Evolutionary conservation across 257 asterid genomes (phyloP), one percentile per base, ranked within the genome.

Genomic region (Lavandula angustifolia): DNA sequence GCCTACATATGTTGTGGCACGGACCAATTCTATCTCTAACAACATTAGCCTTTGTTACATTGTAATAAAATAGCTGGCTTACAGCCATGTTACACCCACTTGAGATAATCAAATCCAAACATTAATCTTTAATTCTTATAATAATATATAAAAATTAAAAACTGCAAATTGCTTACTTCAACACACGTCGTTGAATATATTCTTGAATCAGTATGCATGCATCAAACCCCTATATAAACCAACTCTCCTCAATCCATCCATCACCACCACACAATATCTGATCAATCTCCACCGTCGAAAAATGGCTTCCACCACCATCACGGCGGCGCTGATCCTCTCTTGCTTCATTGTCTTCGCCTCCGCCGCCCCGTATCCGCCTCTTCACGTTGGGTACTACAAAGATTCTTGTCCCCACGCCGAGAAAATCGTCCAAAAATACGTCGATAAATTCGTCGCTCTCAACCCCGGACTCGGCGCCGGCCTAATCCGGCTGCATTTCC

Each of bases 381-480:
- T 82, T 9, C 40, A 13, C 54, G 82, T 76, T 2, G 95, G 85
- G 0, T 87, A 64, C 57, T 82, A 87, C 74, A 9, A 14, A 1
- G 0, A 42, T 0, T 52, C 86, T 6, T 87, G 92, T 59, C 92
- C 90, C 3, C 4, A 4, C 0, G 90, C 90, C 0, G 92, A 87
- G 59, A 16, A 38, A 64, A 82, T 87, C 3, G 84, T 87, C 14
- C 46, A 75, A 44, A 76, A 74, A 60, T 22, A 77, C 37, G 92
- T 85, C 2, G 38, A 73, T 61, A 73, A 82, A 11, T 81, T 75
- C 3, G 70, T 76, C 3, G 41, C 77, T 0, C 48, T n/a, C 33
- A 85, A 79, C 68, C 82, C 84, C 3, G 92, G 90, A 29, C 49
- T 85, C 8, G 95, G 78, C 32, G 92, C 90, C 11, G 95, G 92